Conservation (phyloP, 2,329 filamentous ascomycete species). For the Pseudogymnoascus pannorum region DNA sequence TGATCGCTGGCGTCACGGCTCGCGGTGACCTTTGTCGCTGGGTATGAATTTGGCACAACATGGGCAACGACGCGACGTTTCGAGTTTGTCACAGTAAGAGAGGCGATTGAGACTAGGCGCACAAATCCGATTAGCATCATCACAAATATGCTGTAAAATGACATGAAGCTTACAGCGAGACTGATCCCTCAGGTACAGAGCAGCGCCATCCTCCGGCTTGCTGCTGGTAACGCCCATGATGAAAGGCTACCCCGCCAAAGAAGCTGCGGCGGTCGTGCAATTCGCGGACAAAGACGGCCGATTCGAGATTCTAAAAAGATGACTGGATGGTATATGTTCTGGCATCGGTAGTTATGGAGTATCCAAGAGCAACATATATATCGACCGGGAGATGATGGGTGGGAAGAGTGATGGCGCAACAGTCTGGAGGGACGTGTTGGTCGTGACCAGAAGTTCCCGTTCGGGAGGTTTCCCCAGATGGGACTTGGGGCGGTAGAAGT, state of each 20-base stretch:
- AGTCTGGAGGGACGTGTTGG: slow-evolving; percentile 5
- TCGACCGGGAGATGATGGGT: not conserved
- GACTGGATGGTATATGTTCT: not conserved
- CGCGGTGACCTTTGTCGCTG: slow-evolving; percentile 68
- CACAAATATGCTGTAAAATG: not conserved
- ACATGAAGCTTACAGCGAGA: slow-evolving; percentile 66
- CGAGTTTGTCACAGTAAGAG: slow-evolving; percentile 72
- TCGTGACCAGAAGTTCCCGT: slow-evolving; percentile 7
- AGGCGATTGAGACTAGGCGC: slow-evolving; percentile 72
- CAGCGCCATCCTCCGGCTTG: slow-evolving; percentile 73
- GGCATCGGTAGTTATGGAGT: slow-evolving; percentile 3
- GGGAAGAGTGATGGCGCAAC: not conserved
- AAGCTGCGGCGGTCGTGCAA: not conserved
- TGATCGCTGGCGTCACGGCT: slow-evolving; percentile 67
- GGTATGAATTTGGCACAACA: slow-evolving; percentile 79
- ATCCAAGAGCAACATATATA: slow-evolving; percentile 5
- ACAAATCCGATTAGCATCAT: slow-evolving; percentile 9
- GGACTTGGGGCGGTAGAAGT: not conserved
- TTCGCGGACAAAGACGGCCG: not conserved
- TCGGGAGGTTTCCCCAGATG: slow-evolving; percentile 4
- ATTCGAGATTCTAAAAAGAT: not conserved
- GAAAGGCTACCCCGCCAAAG: slow-evolving; percentile 25
- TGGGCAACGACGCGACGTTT: slow-evolving; percentile 70
- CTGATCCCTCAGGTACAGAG: slow-evolving; percentile 84
- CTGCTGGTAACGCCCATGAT: slow-evolving; percentile 89